phyloP scores from a whole-genome alignment of 2,329 filamentous ascomycete genomes.

The Nothomitra cinnamomea region DNA sequence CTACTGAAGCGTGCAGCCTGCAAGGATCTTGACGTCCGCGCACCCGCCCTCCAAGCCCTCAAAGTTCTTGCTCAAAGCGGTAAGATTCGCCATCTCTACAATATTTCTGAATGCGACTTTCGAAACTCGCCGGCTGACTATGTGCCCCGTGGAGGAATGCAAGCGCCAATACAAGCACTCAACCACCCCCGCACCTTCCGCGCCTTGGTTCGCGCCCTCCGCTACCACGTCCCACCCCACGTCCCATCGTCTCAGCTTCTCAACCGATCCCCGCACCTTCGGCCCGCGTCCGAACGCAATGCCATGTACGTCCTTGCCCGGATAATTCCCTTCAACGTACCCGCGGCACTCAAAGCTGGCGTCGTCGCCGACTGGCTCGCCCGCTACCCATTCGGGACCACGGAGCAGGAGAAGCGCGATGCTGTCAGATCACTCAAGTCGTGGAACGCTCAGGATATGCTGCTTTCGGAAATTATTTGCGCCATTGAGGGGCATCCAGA shows the following conservation, averaged over 20 bases:
- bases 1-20: slow-evolving; percentile 25
- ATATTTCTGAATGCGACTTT: background rate
- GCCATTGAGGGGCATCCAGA: slow-evolving; percentile 22
- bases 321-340: slow-evolving; percentile 41
- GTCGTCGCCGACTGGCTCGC: slow-evolving; percentile 60
- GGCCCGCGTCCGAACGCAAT: slow-evolving; percentile 45
- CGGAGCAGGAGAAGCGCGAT: slow-evolving; percentile 31
- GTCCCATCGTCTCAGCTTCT: slow-evolving; percentile 30
- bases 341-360: slow-evolving; percentile 39
- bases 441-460: slow-evolving; percentile 19
- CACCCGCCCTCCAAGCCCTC: slow-evolving; percentile 26
- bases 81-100: background rate
- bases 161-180: background rate
- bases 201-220: slow-evolving; percentile 22
- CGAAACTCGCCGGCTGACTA: background rate
- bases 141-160: background rate
- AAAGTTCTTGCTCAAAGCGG: slow-evolving; percentile 22
- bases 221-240: slow-evolving; percentile 21
- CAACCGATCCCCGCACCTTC: slow-evolving; percentile 24
- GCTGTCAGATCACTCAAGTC: slow-evolving; percentile 32
- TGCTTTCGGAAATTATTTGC: slow-evolving; percentile 27
- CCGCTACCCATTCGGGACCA: slow-evolving; percentile 50
- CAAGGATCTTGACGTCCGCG: slow-evolving; percentile 20
- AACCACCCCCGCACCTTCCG: slow-evolving; percentile 19
- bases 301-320: slow-evolving; percentile 40